Evolutionary conservation across 169 alveolate genomes (phyloP), one percentile per base, ranked within the genome.

Genomic region (Plasmodium gaboni): DNA sequence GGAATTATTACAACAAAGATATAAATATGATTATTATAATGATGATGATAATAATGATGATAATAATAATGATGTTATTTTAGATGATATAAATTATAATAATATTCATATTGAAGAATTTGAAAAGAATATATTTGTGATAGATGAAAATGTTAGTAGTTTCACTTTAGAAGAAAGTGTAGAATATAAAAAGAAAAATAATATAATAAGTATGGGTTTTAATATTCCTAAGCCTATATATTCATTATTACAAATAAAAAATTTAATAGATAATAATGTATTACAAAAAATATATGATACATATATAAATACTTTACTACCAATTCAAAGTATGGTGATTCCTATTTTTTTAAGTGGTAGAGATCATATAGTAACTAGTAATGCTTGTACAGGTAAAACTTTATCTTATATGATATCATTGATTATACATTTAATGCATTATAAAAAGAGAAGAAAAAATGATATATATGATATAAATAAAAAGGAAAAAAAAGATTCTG

Each of bases 301-400:
- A 63, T 83, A 78, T 12, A 67, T 83, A 46, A 83, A 73, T 50
- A 68, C 59, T 19, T 57, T 83, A 60, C 57, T 73, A 6, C 91
- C 91, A 9, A 44, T 69, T n/a, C 91, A 83, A 57, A 53, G 85
- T 46, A 83, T 83, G 10, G 94, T 93, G 2, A 89, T 94, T n/a
- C 96, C 96, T 2, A 71, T 65, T 13, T 96, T 95, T 38, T 88
- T 95, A 10, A 80, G 96, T 53, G 99, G 99, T 32, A 92, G 98
- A 51, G 99, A 98, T 92, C 94, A 97, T 88, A 96, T 98, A 24
- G 99, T 99, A 26, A 97, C 96, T 60, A 97, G 99, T 12, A 97
- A 97, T 80, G 97, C 99, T 0, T 99, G 99, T 2, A 94, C 98
- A 55, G 99, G 99, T 6, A 98, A 98, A 91, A 98, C 99, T 46